Base-by-base conservation (phyloP, 164 flowering plant species). In the Annona cherimola region DNA sequence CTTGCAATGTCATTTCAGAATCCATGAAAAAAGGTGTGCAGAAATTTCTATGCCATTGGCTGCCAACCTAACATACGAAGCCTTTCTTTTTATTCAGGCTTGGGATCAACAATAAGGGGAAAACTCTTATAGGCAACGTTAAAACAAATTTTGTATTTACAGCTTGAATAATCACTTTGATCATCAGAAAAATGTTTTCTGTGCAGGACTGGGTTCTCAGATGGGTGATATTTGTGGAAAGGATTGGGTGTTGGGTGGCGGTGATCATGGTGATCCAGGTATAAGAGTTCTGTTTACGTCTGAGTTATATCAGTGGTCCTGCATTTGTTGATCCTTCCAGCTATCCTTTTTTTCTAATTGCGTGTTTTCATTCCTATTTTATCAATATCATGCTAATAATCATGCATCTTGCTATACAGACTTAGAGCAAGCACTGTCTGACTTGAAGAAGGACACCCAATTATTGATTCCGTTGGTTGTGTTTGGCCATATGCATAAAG, bases 201-300 rank as follows among this genome's bases (percentile, higher is more conserved):
- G 55, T 26, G 40, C 40, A 94, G 98, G 97, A 59, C 81, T 92
- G 69, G 96, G 98, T 61, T 89, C 94, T 66, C 80, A 81, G 44
- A 41, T 78, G 68, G 78, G 84, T 82, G 97, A 88, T 75, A 89
- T 92, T 11, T 92, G 95, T 81, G 93, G 98, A 76, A 85, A 71
- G 76, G 97, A 94, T 74, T 90, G 92, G 97, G 84, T 76, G 5
- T 45, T 43, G 76, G 89, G 73, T 71, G 97, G 88, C 12, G 96
- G 96, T 4, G 97, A 90, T 75, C 89, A 90, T 77, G 98, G 97
- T 46, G 98, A 94, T 83, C 92, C 92, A 84, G 98, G 98, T 92
- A 81, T 76, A 40, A 18, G n/a, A 59, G 5, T 69, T 43, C 9
- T 12, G 57, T 50, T 50, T 50, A 50, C 14, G 9, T 50, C 50